These are phyloP conservation scores for Lentinula sp. DNA, from an alignment of 768 basidiomycete genomes.

Conservation along the genomic window DNA sequence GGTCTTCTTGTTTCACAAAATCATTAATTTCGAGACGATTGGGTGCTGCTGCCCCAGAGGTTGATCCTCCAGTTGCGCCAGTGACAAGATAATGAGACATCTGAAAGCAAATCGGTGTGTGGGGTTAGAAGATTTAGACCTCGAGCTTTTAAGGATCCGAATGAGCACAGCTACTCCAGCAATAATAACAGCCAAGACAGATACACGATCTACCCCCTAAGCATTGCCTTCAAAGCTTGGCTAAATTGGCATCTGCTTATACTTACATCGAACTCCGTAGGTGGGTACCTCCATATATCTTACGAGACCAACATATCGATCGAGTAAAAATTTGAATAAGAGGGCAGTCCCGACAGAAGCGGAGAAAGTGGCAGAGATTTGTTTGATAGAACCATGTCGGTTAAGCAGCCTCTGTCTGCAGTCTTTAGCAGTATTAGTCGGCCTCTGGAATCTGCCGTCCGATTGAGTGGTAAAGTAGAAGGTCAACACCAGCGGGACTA, in stretches of 20 bases:
- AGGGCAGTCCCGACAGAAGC: no score
- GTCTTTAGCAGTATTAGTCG: no score
- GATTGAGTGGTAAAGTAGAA: no score
- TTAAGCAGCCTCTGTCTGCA: no score
- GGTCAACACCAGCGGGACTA: no score
- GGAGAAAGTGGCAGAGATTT: no score
- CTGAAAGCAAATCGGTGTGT: no score
- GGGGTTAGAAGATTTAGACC: neutral
- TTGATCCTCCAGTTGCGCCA: conserved; percentile 11
- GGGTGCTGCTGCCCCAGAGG: conserved; percentile 15
- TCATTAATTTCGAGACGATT: conserved; percentile 39
- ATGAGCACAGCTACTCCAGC: neutral
- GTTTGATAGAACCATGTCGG: no score
- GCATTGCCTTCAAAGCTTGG: neutral
- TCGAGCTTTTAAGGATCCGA: neutral
- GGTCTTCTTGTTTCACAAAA: conserved; percentile 33
- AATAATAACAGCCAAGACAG: neutral
- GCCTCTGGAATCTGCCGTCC: no score
- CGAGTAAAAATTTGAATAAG: no score
- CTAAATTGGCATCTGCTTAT: neutral
- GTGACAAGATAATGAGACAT: conserved; percentile 15
- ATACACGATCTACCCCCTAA: neutral
- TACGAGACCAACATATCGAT: no score
- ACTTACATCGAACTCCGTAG: neutral
- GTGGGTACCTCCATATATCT: no score